Conservation (phyloP, 106 monocot genomes). For the Chionographis japonica region DNA sequence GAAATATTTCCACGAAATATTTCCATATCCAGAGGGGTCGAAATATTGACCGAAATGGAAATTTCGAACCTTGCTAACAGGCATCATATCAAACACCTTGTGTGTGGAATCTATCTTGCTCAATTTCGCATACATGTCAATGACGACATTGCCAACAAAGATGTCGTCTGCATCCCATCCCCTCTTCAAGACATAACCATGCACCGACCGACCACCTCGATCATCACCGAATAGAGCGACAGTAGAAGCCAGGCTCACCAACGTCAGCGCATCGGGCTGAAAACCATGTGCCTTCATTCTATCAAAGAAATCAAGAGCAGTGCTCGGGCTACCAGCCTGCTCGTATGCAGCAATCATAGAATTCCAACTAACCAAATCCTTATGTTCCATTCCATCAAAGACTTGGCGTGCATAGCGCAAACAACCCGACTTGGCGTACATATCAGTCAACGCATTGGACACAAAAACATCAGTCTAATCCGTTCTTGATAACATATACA, state of each 20-base stretch:
- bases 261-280: conserved; percentile 33
- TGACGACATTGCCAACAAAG: conserved; percentile 37
- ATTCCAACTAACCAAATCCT: conserved; percentile 53
- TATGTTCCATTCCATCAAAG: conserved; percentile 40
- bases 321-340: conserved; percentile 20
- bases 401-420: conserved; percentile 31
- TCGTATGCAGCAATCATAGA: conserved; percentile 42
- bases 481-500: conserved; percentile 33
- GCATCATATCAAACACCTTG: conserved; percentile 28
- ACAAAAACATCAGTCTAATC: conserved; percentile 39
- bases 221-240: conserved; percentile 24
- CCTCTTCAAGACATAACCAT: conserved; percentile 35
- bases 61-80: conserved; percentile 27
- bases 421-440: conserved; percentile 49
- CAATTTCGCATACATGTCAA: conserved; percentile 54
- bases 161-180: conserved; percentile 31
- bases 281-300: conserved; percentile 24
- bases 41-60: too few species aligned
- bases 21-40: too few species aligned
- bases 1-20: too few species aligned
- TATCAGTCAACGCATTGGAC: conserved; percentile 63
- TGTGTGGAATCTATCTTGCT: conserved; percentile 24
- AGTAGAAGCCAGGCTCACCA: conserved; percentile 39
- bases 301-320: conserved; percentile 14
- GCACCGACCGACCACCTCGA: conserved; percentile 20